Conservation (phyloP, 1,139 yeast species). For the Hemisphaericaspora xylofermentans region DNA sequence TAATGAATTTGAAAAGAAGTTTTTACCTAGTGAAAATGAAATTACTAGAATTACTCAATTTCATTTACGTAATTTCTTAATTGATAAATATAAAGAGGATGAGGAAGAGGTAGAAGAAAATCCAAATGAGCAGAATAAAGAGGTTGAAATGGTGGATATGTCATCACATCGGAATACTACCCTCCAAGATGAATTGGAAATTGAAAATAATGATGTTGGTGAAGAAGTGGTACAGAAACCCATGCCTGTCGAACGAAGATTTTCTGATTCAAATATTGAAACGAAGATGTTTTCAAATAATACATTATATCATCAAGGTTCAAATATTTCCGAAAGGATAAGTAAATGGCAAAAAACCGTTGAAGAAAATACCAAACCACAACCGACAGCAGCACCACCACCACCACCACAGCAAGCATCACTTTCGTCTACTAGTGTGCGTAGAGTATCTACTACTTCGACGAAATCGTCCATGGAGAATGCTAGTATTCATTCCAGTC, state of each 20-base stretch:
- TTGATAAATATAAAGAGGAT: conserved; percentile 44
- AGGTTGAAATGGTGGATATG: conserved; percentile 12
- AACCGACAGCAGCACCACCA: not conserved
- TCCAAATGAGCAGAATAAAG: conserved; percentile 14
- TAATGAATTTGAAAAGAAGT: conserved; percentile 73
- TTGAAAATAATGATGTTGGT: not conserved
- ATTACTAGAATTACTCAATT: conserved; percentile 87
- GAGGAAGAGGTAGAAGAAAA: conserved; percentile 2
- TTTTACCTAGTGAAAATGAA: conserved; percentile 90
- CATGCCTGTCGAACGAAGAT: conserved; percentile 3
- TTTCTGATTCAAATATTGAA: conserved; percentile 12
- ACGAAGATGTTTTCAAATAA: conserved; percentile 13
- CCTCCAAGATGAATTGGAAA: conserved; percentile 1
- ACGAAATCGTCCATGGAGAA: not conserved
- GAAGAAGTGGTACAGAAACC: conserved; percentile 2
- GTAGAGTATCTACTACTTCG: conserved; percentile 1
- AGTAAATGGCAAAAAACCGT: conserved; percentile 16
- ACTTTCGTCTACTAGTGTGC: not conserved
- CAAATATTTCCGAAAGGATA: conserved; percentile 15
- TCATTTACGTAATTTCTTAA: conserved; percentile 75
- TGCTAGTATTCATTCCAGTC: not conserved
- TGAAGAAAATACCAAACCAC: conserved; percentile 5
- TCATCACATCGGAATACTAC: not conserved
- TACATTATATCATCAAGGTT: conserved; percentile 13
- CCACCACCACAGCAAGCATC: not conserved